These are phyloP conservation scores for Pilasporangium apinafurcum DNA, from an alignment of 352 stramenopile genomes.

Conservation along the genomic window DNA sequence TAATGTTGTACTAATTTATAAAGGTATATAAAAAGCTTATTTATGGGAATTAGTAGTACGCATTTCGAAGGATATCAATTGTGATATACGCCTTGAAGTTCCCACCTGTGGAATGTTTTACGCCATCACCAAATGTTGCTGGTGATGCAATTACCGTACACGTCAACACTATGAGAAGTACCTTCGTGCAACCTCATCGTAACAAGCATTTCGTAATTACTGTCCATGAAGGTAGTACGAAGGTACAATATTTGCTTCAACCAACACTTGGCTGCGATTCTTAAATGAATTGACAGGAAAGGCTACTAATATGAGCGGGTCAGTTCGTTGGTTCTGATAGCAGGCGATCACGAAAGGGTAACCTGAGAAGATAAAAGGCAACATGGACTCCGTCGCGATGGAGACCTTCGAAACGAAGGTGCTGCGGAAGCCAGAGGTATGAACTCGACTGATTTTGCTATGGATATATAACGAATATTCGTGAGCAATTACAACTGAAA, in stretches of 20 bases:
- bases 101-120: no score
- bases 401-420: constrained; percentile 62
- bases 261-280: neutral
- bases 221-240: no score
- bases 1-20: no score
- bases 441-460: no score
- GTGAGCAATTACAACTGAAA: no score
- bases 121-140: neutral
- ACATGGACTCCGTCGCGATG: constrained; percentile 57
- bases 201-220: neutral
- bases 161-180: no score
- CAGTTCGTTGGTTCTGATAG: constrained; percentile 2
- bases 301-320: neutral
- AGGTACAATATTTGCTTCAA: neutral
- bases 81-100: no score
- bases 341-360: constrained; percentile 4
- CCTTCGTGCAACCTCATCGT: neutral
- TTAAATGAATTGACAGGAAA: constrained; percentile 1
- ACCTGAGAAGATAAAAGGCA: neutral
- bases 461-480: no score
- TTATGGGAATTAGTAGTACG: no score
- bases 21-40: no score
- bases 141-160: neutral
- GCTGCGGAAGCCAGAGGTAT: constrained; percentile 63
- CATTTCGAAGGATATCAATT: no score